Evolutionary conservation across 2,329 filamentous ascomycete genomes (phyloP).

Genomic region (Metarhizium album): DNA sequence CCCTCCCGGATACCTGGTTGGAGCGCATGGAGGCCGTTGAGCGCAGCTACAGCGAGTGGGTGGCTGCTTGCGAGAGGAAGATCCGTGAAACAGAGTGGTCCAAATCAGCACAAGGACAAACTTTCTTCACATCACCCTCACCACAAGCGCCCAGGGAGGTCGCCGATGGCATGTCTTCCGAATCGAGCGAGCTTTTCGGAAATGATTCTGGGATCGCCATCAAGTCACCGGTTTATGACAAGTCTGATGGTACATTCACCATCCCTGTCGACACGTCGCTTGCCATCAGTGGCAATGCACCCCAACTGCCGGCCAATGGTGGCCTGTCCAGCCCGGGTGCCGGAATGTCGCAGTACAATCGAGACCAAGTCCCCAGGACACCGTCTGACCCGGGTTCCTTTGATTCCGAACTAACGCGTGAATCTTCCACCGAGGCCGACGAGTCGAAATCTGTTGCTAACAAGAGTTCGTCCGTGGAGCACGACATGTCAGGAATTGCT

Average conservation of each 20-base stretch:
- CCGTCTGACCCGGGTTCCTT: neutral
- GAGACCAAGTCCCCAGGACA: neutral
- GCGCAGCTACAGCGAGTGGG: conserved; percentile 68
- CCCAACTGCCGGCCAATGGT: neutral
- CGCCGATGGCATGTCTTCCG: neutral
- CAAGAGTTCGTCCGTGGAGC: neutral
- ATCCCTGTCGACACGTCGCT: neutral
- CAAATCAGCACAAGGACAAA: neutral
- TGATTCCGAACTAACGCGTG: neutral
- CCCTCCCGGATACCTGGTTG: conserved; percentile 77
- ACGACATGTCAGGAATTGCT: conserved; percentile 8
- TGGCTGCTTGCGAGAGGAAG: conserved; percentile 61
- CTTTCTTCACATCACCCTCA: neutral
- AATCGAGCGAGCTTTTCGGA: neutral
- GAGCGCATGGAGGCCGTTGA: conserved; percentile 77
- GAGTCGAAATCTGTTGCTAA: neutral
- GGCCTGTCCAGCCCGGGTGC: neutral
- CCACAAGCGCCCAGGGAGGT: neutral
- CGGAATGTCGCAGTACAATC: neutral
- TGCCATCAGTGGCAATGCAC: neutral
- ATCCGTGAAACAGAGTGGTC: conserved; percentile 56
- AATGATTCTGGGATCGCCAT: neutral
- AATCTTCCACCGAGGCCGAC: conserved; percentile 2
- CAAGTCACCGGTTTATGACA: neutral
- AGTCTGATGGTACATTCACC: neutral